phyloP scores from a whole-genome alignment of 441 rosid species.

The Flueggea neowawraea region DNA sequence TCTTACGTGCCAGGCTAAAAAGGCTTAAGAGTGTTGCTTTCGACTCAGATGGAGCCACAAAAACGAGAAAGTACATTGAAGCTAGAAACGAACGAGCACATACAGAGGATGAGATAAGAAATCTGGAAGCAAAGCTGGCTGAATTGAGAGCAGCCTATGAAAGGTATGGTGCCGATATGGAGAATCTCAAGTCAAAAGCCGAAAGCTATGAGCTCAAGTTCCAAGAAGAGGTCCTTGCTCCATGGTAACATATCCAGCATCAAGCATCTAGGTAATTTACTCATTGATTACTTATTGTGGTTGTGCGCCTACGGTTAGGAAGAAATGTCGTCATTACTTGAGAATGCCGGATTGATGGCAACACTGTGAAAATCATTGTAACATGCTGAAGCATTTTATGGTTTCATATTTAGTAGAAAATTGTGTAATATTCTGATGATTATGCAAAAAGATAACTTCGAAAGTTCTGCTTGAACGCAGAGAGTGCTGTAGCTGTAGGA shows the following conservation, averaged over 20 bases:
- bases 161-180: conserved; percentile 32
- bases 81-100: conserved; percentile 34
- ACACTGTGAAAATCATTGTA: too few species aligned
- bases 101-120: conserved; percentile 36
- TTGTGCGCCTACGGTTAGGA: too few species aligned
- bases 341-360: too few species aligned
- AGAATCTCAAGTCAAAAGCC: conserved; percentile 37
- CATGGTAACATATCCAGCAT: conserved; percentile 37
- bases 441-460: too few species aligned
- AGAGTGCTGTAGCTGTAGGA: too few species aligned
- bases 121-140: conserved; percentile 45
- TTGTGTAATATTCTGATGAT: too few species aligned
- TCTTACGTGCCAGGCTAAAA: conserved; percentile 43
- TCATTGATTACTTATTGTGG: too few species aligned
- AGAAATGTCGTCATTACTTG: too few species aligned
- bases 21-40: conserved; percentile 42
- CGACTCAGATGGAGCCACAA: conserved; percentile 47
- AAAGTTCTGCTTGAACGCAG: too few species aligned
- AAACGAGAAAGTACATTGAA: conserved; percentile 47
- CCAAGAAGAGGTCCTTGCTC: conserved; percentile 46
- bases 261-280: too few species aligned
- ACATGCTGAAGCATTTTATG: too few species aligned
- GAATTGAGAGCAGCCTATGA: conserved; percentile 42
- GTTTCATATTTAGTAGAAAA: too few species aligned
- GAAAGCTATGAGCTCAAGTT: conserved; percentile 47